Evolutionary conservation across 2,329 filamentous ascomycete genomes (phyloP).

Genomic region (Ustilaginoidea virens): DNA sequence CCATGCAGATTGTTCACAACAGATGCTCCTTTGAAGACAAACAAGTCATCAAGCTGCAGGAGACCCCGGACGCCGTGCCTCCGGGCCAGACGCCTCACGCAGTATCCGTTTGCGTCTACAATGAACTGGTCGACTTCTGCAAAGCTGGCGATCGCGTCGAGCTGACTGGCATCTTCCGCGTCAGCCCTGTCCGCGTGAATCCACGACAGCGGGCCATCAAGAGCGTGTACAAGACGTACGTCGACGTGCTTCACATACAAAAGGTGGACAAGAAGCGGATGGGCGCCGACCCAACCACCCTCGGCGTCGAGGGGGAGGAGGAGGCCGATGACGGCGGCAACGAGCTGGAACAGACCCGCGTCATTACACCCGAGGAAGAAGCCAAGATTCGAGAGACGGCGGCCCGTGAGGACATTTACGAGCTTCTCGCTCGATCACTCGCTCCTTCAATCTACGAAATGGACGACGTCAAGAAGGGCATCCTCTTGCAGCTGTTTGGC

Average conservation of each 20-base stretch:
- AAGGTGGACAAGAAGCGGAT: conserved; percentile 93
- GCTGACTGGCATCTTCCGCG: conserved; percentile 92
- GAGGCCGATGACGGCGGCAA: conserved; percentile 48
- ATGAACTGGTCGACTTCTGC: conserved; percentile 93
- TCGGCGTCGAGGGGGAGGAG: conserved; percentile 67
- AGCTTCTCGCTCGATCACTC: conserved; percentile 76
- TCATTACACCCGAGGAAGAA: conserved; percentile 74
- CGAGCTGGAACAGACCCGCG: conserved; percentile 68
- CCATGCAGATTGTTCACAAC: conserved; percentile 97
- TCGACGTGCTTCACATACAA: conserved; percentile 89
- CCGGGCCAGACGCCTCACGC: conserved; percentile 95
- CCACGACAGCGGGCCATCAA: conserved; percentile 85
- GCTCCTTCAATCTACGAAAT: conserved; percentile 94
- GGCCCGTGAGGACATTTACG: conserved; percentile 74
- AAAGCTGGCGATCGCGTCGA: conserved; percentile 94
- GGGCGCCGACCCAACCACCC: conserved; percentile 77
- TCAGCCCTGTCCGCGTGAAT: conserved; percentile 85
- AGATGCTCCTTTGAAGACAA: conserved; percentile 91
- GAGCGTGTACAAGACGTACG: conserved; percentile 93
- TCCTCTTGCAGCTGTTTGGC: conserved; percentile 88
- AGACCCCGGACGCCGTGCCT: conserved; percentile 88
- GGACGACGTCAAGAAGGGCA: conserved; percentile 98
- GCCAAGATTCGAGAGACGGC: conserved; percentile 74
- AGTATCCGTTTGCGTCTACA: conserved; percentile 89
- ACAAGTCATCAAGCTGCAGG: conserved; percentile 96